Percentiles rank a stretch among this genome's conserved stretches.
These are phyloP conservation scores for Fusarium veterinarium DNA, from an alignment of 2,329 filamentous ascomycete genomes.

Conservation along the genomic window DNA sequence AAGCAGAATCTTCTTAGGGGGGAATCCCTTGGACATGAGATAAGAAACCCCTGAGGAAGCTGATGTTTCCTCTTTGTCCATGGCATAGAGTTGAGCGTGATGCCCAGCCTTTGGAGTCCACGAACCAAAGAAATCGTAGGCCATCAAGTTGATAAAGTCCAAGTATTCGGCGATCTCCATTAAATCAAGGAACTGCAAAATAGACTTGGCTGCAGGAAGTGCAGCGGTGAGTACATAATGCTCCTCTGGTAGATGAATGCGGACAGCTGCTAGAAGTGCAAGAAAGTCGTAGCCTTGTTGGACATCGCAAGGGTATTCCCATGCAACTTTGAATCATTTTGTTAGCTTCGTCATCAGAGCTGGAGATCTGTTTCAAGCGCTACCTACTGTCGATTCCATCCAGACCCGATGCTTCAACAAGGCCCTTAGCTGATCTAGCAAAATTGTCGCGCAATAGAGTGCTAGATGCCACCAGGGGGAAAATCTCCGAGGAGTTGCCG, in stretches of 20 bases:
- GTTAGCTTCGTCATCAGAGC: constrained; percentile 17
- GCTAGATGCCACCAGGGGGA: constrained; percentile 73
- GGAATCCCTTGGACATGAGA: constrained; percentile 73
- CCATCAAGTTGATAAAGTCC: constrained; percentile 82
- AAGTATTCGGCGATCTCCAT: constrained; percentile 71
- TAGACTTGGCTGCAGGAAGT: constrained; percentile 74
- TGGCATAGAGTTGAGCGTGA: constrained; percentile 78
- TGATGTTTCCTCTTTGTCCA: constrained; percentile 70
- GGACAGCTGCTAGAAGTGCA: constrained; percentile 72
- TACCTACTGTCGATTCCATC: constrained; percentile 74
- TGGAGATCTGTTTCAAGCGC: neutral
- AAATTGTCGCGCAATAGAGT: constrained; percentile 74
- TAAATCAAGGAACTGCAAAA: constrained; percentile 77
- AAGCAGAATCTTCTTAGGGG: constrained; percentile 76
- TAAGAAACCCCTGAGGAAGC: constrained; percentile 75
- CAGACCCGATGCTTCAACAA: constrained; percentile 76
- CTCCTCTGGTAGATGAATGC: constrained; percentile 74
- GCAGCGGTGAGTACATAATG: constrained; percentile 78
- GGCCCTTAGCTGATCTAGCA: constrained; percentile 71
- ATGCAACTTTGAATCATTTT: constrained; percentile 70
- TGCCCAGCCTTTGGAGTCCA: constrained; percentile 78
- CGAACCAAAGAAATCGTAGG: constrained; percentile 81
- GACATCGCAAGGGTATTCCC: constrained; percentile 78
- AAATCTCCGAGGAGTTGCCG: constrained; percentile 71
- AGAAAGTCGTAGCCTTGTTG: constrained; percentile 78